A percentile compares a stretch with the other conserved stretches of the same genome.
Conservation (phyloP, 768 basidiomycete genomes). For the Suillus placidus region DNA sequence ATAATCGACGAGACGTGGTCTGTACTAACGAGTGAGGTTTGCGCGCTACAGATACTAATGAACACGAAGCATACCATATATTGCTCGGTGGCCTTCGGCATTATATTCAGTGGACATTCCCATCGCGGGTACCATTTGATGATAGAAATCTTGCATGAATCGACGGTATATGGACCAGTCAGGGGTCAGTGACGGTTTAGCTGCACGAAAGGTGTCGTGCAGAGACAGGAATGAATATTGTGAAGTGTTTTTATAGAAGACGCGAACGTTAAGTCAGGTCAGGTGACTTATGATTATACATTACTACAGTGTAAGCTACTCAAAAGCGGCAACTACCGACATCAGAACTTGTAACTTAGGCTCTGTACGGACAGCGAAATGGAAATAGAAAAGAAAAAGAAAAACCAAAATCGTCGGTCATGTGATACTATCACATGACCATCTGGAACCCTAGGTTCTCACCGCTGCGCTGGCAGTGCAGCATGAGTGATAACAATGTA, state of each 20-base stretch:
- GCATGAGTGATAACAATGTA: too few species aligned
- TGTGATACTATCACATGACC: too few species aligned
- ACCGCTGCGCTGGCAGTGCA: too few species aligned
- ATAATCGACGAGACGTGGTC: slow-evolving; percentile 6
- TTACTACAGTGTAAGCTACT: too few species aligned
- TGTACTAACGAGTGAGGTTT: slow-evolving; percentile 4
- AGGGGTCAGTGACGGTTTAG: neutral
- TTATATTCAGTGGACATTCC: slow-evolving; percentile 3
- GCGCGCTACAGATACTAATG: neutral
- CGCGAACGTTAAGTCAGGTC: neutral
- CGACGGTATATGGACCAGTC: neutral
- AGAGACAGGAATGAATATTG: neutral
- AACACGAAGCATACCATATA: slow-evolving; percentile 10
- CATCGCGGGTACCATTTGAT: neutral
- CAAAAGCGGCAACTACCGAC: too few species aligned
- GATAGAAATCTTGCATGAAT: neutral
- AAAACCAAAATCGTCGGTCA: too few species aligned
- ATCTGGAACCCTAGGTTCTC: too few species aligned
- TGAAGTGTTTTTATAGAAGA: neutral
- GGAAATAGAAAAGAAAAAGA: too few species aligned
- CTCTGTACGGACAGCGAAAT: too few species aligned
- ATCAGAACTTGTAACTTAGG: too few species aligned
- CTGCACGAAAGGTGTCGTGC: neutral
- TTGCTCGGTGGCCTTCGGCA: slow-evolving; percentile 4
- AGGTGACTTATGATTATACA: neutral